Base-by-base conservation (phyloP, 1,139 yeast species). In the Lodderomyces pseudojiufengensis region DNA sequence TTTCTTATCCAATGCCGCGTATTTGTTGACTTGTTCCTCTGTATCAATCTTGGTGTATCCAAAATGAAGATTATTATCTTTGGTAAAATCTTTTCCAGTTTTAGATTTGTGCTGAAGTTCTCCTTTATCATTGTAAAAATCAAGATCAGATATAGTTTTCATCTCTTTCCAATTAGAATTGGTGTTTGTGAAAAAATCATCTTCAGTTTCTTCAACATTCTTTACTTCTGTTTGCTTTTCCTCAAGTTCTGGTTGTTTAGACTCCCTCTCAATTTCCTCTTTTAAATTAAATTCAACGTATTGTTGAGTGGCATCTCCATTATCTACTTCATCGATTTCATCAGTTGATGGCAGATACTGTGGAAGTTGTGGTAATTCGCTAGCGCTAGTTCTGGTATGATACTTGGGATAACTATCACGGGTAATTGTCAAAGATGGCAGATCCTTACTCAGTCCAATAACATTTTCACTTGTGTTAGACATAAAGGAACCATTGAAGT, bases 31-130 rank as follows among this genome's bases (percentile, higher is more conserved):
- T 54, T 92, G 97, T 41, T 77, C 83, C 49, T 88, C 95, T 3
- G 84, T 84, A 28, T 90, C 88, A 9, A 94, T 84, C 49, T 95
- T 80, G 1, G 98, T 92, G 53, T 94, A 92, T 0, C 95, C 97
- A 11, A 61, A 55, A 33, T 57, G 47, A 21, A 51, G 53, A 26
- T 51, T 48, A 27, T 54, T 49, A 27, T 43, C 50, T 10, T 55
- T 54, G 21, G 57, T 51, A 11, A 51, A 42, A 20, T 56, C 61
- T 29, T 52, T 50, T 1, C 42, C 40, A 26, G 46, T n/a, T 40
- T 47, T 27, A 31, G 48, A 37, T 10, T 55, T 44, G 40, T 69
- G 66, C 33, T 75, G 66, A 27, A 71, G 56, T 37, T 74, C 73
- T 2, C 81, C 81, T 44, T 60, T 61, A 14, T 73, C 70, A 46